Base-by-base conservation (phyloP, 306 rosid species). In the Inga laurina region DNA sequence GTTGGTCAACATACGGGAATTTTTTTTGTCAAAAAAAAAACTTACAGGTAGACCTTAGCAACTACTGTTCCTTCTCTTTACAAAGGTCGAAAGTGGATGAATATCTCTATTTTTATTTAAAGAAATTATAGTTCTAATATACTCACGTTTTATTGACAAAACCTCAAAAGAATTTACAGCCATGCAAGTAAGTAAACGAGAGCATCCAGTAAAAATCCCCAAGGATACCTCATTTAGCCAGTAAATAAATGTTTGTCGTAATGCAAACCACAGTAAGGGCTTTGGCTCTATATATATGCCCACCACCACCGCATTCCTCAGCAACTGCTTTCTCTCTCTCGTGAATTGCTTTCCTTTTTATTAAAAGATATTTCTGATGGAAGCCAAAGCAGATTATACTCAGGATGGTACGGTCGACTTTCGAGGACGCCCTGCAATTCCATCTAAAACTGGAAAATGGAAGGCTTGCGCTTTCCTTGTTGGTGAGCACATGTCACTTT, bases 381-480 rank as follows among this genome's bases (percentile, higher is more conserved):
- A 93, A 90, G 76, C 85, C 81, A 90, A 93, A 88, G 87, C 43
- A 79, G 90, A 88, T 34, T 84, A 73, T 56, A 96, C 97, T 27
- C 88, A 86, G 80, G 98, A 96, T 78, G 97, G 97, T 35, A 92
- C 97, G 34, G 94, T 92, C 35, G 94, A 96, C 87, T 93, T 91
- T 74, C 94, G 69, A 56, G 98, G 98, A 80, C 84, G 87, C 5
- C 98, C 99, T 18, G 94, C 92, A 4, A 82, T 85, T 80, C 82
- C 94, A n/a, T 88, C 97, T 18, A 89, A 90, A 83, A 96, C 99
- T 48, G 99, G 99, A 21, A 96, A 92, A 88, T 96, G 99, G 99
- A 96, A 87, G 84, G 99, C 99, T 22, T 96, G 99, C 41, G 91
- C 98, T 79, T 96, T 94, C 80, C 98, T 96, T 59, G 97, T 96